Conservation (phyloP, 768 basidiomycete genomes). For the Pleurotus ostreatus region DNA sequence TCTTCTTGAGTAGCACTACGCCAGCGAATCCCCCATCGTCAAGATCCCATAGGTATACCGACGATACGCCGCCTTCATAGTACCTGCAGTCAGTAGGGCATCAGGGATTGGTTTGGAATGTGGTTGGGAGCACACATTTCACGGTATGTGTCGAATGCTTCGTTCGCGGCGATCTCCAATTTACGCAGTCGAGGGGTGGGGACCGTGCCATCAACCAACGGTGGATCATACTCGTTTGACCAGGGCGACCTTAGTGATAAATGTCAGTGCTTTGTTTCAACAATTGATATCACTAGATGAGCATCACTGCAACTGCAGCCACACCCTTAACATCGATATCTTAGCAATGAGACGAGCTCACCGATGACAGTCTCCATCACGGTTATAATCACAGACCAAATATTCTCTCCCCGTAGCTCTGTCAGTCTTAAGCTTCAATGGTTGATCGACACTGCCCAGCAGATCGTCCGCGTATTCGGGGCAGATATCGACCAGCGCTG, state of each 20-base stretch:
- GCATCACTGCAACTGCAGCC: too few relatives aligned
- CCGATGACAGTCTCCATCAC: conserved; percentile 90
- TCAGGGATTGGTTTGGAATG: background rate
- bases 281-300: background rate
- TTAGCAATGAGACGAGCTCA: conserved; percentile 28
- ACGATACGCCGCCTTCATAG: conserved; percentile 96
- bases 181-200: conserved; percentile 85
- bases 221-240: conserved; percentile 96
- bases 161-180: conserved; percentile 89
- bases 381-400: conserved; percentile 90
- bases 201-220: conserved; percentile 81
- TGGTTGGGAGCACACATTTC: conserved; percentile 62
- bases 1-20: conserved; percentile 93
- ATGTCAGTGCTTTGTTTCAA: background rate
- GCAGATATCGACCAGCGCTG: conserved; percentile 72
- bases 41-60: conserved; percentile 96
- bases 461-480: conserved; percentile 96
- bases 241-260: conserved; percentile 79
- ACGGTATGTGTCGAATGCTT: conserved; percentile 95
- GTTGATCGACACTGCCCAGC: conserved; percentile 91
- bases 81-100: conserved; percentile 50
- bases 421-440: conserved; percentile 79
- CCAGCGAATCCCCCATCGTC: conserved; percentile 97
- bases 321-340: too few relatives aligned
- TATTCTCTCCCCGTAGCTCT: conserved; percentile 81